These are phyloP conservation scores for Cercospora canescens DNA, from an alignment of 2,329 filamentous ascomycete species.

Conservation along the genomic window DNA sequence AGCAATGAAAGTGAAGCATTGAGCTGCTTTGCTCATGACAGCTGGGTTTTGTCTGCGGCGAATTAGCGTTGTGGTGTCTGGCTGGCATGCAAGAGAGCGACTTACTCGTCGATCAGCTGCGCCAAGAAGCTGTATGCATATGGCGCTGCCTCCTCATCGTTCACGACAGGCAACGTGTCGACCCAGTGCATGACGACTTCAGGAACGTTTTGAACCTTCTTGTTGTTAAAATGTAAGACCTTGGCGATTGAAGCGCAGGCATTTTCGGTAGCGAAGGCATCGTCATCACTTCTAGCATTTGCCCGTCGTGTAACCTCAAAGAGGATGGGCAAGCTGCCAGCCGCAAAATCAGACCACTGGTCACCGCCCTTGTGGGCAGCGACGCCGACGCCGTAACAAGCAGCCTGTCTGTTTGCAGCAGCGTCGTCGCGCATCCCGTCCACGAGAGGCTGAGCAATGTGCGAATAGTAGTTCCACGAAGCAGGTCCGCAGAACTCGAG, in stretches of 20 bases:
- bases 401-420: slow-evolving; percentile 91
- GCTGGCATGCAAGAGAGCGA: slow-evolving; percentile 31
- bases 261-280: slow-evolving; percentile 96
- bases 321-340: slow-evolving; percentile 73
- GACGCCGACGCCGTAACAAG: slow-evolving; percentile 92
- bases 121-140: slow-evolving; percentile 93
- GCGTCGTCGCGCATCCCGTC: slow-evolving; percentile 83
- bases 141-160: slow-evolving; percentile 95
- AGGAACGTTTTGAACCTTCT: slow-evolving; percentile 73
- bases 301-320: slow-evolving; percentile 82
- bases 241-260: slow-evolving; percentile 96
- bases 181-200: slow-evolving; percentile 83
- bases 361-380: slow-evolving; percentile 89
- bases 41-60: slow-evolving; percentile 76
- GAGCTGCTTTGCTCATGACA: slow-evolving; percentile 73
- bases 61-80: slow-evolving; percentile 11
- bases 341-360: slow-evolving; percentile 84
- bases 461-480: slow-evolving; percentile 80
- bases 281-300: slow-evolving; percentile 84
- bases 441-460: slow-evolving; percentile 84
- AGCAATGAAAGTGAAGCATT: slow-evolving; percentile 81
- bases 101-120: slow-evolving; percentile 92
- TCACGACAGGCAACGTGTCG: slow-evolving; percentile 84
- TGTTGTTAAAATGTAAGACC: slow-evolving; percentile 86
- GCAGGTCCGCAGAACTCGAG: slow-evolving; percentile 93